phyloP scores from a whole-genome alignment of 1,139 yeast genomes.

The Diutina catenulata region DNA sequence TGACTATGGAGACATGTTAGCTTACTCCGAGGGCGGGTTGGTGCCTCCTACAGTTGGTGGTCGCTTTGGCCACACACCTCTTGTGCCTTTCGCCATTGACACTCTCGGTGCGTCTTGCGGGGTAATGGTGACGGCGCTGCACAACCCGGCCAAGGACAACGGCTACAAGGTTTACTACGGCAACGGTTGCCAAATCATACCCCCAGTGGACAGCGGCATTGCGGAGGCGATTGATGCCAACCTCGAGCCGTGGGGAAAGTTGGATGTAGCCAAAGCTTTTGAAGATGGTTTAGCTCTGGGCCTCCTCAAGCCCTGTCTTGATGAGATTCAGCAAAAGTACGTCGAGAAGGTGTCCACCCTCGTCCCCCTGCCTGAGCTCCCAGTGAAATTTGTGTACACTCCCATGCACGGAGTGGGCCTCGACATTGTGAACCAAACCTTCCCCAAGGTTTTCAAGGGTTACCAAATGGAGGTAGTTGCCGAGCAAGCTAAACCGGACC shows the following conservation, averaged over 20 bases:
- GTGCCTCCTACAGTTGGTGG: constrained; percentile 3
- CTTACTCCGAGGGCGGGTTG: background rate
- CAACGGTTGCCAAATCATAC: constrained; percentile 92
- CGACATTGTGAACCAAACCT: constrained; percentile 28
- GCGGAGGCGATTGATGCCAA: constrained; percentile 52
- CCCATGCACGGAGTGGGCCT: constrained; percentile 95
- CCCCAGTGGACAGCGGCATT: constrained; percentile 75
- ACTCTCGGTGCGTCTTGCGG: constrained; percentile 58
- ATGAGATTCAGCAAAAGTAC: constrained; percentile 25
- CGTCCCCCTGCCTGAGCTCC: constrained; percentile 14
- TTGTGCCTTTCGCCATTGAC: constrained; percentile 83
- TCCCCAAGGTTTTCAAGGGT: constrained; percentile 15
- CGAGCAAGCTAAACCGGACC: constrained; percentile 68
- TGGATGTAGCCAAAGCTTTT: constrained; percentile 11
- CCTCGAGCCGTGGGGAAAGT: constrained; percentile 44
- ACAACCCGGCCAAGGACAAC: constrained; percentile 86
- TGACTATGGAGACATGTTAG: constrained; percentile 10
- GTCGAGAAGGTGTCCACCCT: constrained; percentile 17
- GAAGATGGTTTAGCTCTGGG: constrained; percentile 12
- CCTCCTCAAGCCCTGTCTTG: constrained; percentile 17
- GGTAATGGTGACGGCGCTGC: constrained; percentile 94
- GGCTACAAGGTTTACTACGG: constrained; percentile 92
- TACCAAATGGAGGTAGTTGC: constrained; percentile 23
- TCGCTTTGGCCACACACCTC: constrained; percentile 69
- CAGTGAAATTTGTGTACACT: constrained; percentile 59